These are phyloP conservation scores for Russula sp. DNA, from an alignment of 768 basidiomycete species.

Conservation along the genomic window DNA sequence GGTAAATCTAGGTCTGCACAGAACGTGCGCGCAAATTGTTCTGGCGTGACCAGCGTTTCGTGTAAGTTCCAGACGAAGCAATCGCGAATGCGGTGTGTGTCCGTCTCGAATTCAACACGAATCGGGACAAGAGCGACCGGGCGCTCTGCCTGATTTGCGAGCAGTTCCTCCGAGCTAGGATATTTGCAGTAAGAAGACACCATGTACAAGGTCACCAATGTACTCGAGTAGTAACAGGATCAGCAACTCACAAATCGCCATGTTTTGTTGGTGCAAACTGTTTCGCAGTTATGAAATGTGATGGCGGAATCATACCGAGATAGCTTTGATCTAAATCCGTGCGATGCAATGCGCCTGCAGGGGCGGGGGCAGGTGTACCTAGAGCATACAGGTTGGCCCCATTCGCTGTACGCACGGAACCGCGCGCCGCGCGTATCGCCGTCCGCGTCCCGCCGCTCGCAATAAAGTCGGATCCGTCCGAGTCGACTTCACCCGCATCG, in stretches of 20 bases:
- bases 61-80: conserved; percentile 95
- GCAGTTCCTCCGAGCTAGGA: conserved; percentile 32
- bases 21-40: conserved; percentile 78
- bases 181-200: background rate
- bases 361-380: conserved; percentile 27
- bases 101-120: conserved; percentile 91
- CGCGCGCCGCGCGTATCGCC: conserved; percentile 33
- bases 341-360: conserved; percentile 19
- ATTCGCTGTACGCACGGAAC: background rate
- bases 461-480: conserved; percentile 77
- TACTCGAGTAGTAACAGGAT: too few species aligned
- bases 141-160: too few species aligned
- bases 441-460: conserved; percentile 57
- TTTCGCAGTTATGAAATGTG: conserved; percentile 62
- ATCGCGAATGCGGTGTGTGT: conserved; percentile 86
- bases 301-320: conserved; percentile 77
- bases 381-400: conserved; percentile 51
- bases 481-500: conserved; percentile 74
- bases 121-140: conserved; percentile 64
- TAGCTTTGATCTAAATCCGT: conserved; percentile 82
- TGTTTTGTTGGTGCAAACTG: conserved; percentile 54
- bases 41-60: conserved; percentile 79
- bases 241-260: conserved; percentile 71
- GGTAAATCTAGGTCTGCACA: conserved; percentile 85
- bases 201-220: background rate